phyloP scores from a whole-genome alignment of 306 rosid species.

The Ormosia emarginata region DNA sequence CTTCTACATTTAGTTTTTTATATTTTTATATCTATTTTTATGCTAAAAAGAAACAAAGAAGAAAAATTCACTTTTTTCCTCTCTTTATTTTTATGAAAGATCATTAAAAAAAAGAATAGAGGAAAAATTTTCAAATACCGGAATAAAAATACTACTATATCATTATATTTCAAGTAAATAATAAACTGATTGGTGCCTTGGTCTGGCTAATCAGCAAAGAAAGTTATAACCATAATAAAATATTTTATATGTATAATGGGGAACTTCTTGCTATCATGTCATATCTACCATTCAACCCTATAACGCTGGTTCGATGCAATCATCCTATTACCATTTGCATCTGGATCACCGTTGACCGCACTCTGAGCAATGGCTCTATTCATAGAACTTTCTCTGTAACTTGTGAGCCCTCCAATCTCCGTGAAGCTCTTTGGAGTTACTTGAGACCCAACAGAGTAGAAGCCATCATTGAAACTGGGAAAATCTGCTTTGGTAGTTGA shows the following conservation, averaged over 20 bases:
- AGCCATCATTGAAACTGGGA: constrained; percentile 40
- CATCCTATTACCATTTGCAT: constrained; percentile 44
- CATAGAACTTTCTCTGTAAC: constrained; percentile 39
- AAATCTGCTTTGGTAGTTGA: constrained; percentile 21
- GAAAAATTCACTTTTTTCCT: too few species aligned
- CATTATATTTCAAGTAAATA: not conserved
- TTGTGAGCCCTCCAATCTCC: constrained; percentile 35
- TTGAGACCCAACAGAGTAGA: constrained; percentile 48
- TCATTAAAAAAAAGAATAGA: too few species aligned
- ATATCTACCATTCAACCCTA: constrained; percentile 61
- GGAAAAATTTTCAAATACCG: not conserved
- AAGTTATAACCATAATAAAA: not conserved
- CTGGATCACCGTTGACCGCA: constrained; percentile 30
- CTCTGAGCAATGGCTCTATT: constrained; percentile 23
- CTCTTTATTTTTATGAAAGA: too few species aligned
- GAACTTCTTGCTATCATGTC: constrained; percentile 5
- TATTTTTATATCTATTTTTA: too few species aligned
- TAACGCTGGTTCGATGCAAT: constrained; percentile 49
- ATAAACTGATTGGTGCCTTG: not conserved
- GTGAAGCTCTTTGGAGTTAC: constrained; percentile 25
- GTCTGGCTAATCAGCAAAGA: not conserved
- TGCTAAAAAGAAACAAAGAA: too few species aligned
- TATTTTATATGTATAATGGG: not conserved
- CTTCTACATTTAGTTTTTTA: too few species aligned
- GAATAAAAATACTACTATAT: not conserved